A percentile compares a stretch with the other conserved stretches of the same genome.
Evolutionary conservation across 2,329 filamentous ascomycete genomes (phyloP).

Genomic region (Diaporthe velutina): DNA sequence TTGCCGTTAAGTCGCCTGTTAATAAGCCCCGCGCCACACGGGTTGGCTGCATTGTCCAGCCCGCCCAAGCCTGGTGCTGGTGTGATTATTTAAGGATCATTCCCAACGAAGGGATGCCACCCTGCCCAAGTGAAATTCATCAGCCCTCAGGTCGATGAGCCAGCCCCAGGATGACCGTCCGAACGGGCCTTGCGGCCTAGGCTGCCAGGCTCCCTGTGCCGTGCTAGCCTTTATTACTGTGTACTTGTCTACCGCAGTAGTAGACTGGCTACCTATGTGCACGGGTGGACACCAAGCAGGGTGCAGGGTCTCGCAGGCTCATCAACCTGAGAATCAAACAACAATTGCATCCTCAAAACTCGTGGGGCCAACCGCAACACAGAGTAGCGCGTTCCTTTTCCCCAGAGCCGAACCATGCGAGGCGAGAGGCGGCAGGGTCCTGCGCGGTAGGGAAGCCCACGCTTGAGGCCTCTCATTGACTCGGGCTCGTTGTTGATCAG

Average conservation of each 20-base stretch:
- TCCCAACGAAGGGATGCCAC: background rate
- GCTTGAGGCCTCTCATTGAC: conserved; percentile 33
- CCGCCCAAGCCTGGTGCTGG: background rate
- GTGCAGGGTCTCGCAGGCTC: conserved; percentile 30
- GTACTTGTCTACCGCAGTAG: background rate
- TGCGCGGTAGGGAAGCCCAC: conserved; percentile 22
- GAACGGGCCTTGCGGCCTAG: conserved; percentile 9
- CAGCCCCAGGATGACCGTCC: conserved; percentile 16
- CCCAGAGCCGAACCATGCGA: conserved; percentile 9
- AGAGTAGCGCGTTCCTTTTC: conserved; percentile 25
- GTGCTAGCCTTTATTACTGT: conserved; percentile 1
- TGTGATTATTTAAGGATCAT: conserved; percentile 30
- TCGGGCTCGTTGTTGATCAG: conserved; percentile 28
- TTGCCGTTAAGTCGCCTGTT: conserved; percentile 12
- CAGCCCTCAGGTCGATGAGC: conserved; percentile 5
- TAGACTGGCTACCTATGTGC: too few relatives aligned
- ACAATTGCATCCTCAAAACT: conserved; percentile 17
- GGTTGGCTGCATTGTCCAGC: conserved; percentile 13
- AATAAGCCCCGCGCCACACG: conserved; percentile 21
- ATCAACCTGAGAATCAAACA: conserved; percentile 31
- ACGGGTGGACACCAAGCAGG: conserved; percentile 28
- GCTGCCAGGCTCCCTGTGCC: conserved; percentile 8
- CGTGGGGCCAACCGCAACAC: conserved; percentile 21
- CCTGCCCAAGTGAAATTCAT: conserved; percentile 3
- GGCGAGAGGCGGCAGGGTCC: conserved; percentile 1